phyloP scores from a whole-genome alignment of 345 rosid genomes.

The Citrus hindsii region DNA sequence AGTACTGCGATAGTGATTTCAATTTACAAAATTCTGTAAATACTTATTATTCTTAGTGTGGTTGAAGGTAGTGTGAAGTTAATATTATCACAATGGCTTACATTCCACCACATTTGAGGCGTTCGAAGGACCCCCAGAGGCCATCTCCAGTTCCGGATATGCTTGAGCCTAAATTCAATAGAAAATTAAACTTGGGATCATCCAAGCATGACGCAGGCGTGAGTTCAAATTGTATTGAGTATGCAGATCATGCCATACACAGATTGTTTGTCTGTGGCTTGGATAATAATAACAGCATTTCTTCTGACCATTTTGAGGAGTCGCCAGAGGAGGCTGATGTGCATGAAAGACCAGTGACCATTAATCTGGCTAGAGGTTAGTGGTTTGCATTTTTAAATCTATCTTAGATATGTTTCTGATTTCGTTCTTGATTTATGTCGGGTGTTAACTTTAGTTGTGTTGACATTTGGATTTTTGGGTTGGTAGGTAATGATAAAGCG shows the following conservation, averaged over 20 bases:
- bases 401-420: not conserved
- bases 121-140: not conserved
- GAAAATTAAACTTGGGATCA: conserved; percentile 8
- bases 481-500: conserved; percentile 16
- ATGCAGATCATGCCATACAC: conserved; percentile 14
- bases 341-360: conserved; percentile 5
- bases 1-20: not conserved
- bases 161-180: not conserved
- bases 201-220: not conserved
- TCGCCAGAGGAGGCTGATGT: not conserved
- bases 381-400: not conserved
- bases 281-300: conserved; percentile 5
- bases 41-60: not conserved
- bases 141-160: conserved; percentile 11
- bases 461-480: not conserved
- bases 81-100: conserved; percentile 14
- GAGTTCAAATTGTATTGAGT: not conserved
- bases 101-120: conserved; percentile 29
- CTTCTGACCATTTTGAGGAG: conserved; percentile 16
- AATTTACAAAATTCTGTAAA: not conserved
- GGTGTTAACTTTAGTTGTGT: not conserved
- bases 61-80: not conserved
- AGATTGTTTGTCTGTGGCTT: conserved; percentile 23
- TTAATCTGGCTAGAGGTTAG: conserved; percentile 22
- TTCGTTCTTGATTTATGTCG: conserved; percentile 6